Conservation (phyloP, 1,139 yeast species). For the Protomyces gravidus region DNA sequence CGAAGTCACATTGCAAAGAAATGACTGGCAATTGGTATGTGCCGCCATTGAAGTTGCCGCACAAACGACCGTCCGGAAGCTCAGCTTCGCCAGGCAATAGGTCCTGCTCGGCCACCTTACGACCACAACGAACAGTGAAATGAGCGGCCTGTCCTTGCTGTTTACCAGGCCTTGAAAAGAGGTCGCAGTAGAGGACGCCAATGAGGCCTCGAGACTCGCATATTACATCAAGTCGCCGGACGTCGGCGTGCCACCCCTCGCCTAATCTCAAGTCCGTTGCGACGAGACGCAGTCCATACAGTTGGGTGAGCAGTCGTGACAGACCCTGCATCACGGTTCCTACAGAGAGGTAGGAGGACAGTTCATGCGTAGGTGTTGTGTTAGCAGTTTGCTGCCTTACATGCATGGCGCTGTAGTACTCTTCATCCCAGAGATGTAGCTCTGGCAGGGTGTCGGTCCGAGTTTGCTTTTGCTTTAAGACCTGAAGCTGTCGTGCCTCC, state of each 20-base stretch:
- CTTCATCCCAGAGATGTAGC: conserved; percentile 88
- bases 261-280: conserved; percentile 64
- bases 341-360: conserved; percentile 59
- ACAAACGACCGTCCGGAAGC: conserved; percentile 28
- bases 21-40: conserved; percentile 80
- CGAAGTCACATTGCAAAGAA: conserved; percentile 81
- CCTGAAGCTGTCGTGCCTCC: conserved; percentile 52
- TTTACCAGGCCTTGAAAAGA: conserved; percentile 60
- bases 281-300: conserved; percentile 71
- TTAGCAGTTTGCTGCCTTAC: conserved; percentile 36
- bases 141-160: conserved; percentile 72
- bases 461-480: conserved; percentile 41
- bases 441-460: conserved; percentile 36
- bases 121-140: conserved; percentile 92
- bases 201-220: conserved; percentile 55
- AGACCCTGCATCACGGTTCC: conserved; percentile 86
- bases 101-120: conserved; percentile 51
- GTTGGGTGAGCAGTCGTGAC: conserved; percentile 59
- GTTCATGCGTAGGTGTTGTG: conserved; percentile 32
- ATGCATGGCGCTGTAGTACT: conserved; percentile 53
- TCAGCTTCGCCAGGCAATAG: conserved; percentile 32
- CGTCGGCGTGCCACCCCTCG: conserved; percentile 90
- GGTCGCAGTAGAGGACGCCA: conserved; percentile 65
- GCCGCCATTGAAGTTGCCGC: conserved; percentile 40
- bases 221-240: conserved; percentile 70